Evolutionary conservation across 2,329 filamentous ascomycete genomes (phyloP).

Genomic region (Lasiodiplodia citricola): DNA sequence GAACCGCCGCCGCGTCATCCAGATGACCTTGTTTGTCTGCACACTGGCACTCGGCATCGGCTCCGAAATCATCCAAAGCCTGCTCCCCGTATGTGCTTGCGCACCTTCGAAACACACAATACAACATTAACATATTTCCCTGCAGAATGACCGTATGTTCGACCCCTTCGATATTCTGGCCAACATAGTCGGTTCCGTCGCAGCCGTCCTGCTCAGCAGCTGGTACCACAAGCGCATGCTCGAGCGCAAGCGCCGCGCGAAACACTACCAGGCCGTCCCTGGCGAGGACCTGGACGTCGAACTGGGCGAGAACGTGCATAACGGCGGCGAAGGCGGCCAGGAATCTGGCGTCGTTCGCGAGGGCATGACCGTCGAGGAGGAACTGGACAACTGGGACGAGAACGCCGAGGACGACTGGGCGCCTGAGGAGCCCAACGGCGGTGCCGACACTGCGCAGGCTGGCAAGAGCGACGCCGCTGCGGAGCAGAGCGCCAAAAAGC

Average conservation of each 20-base stretch:
- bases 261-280: conserved; percentile 77
- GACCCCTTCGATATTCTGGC: conserved; percentile 87
- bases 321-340: conserved; percentile 47
- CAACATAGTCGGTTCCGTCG: conserved; percentile 80
- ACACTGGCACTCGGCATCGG: conserved; percentile 74
- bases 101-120: not conserved
- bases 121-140: not conserved
- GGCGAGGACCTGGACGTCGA: conserved; percentile 70
- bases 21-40: conserved; percentile 82
- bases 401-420: conserved; percentile 72
- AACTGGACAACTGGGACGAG: conserved; percentile 94
- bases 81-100: conserved; percentile 63
- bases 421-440: conserved; percentile 54
- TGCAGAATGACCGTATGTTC: conserved; percentile 58
- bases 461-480: not conserved
- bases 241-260: conserved; percentile 77
- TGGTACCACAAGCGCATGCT: conserved; percentile 98
- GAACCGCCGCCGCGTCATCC: conserved; percentile 79
- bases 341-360: conserved; percentile 66
- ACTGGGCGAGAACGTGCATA: conserved; percentile 65
- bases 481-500: conserved; percentile 19
- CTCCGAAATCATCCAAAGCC: conserved; percentile 75
- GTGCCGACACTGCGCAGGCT: conserved; percentile 9
- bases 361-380: conserved; percentile 67
- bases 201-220: conserved; percentile 74